Percentiles rank a stretch among this genome's conserved stretches.
Evolutionary conservation across 78 protist species (phyloP).

Genomic region (Speleostelium caveatum): DNA sequence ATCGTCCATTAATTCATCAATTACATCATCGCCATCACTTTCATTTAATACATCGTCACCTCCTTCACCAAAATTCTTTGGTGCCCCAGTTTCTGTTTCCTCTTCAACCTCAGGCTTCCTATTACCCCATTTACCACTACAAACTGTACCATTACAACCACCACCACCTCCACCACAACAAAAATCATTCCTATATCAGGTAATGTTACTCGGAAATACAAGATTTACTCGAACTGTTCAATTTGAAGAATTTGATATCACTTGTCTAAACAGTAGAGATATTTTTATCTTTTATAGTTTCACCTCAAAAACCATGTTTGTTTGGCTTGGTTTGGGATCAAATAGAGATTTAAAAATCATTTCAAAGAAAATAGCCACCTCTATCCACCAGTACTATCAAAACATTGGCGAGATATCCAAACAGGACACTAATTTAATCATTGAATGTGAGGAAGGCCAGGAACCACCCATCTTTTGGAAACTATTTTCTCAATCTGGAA

Average conservation of each 20-base stretch:
- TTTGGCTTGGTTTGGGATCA: conserved; percentile 58
- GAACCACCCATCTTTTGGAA: conserved; percentile 69
- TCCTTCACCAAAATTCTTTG: too few species aligned
- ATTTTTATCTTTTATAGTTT: conserved; percentile 44
- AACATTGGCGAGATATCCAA: conserved; percentile 2
- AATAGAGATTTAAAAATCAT: not conserved
- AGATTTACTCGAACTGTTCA: conserved; percentile 5
- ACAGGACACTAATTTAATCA: conserved; percentile 3
- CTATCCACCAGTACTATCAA: conserved; percentile 16
- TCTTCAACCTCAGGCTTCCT: too few species aligned
- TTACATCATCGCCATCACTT: not conserved
- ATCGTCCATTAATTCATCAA: not conserved
- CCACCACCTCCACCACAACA: too few species aligned
- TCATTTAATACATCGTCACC: not conserved
- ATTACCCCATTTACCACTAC: too few species aligned
- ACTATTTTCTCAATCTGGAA: not conserved
- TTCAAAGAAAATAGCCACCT: conserved; percentile 1
- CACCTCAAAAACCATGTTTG: conserved; percentile 22
- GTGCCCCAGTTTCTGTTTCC: too few species aligned
- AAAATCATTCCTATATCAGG: conserved; percentile 9
- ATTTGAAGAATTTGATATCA: conserved; percentile 23
- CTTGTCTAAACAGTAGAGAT: conserved; percentile 61
- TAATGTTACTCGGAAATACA: not conserved
- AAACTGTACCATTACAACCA: too few species aligned
- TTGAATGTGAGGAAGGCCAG: conserved; percentile 33